Conservation (phyloP, 176 grass and related monocot genomes). For the Calamus simplicifolius region DNA sequence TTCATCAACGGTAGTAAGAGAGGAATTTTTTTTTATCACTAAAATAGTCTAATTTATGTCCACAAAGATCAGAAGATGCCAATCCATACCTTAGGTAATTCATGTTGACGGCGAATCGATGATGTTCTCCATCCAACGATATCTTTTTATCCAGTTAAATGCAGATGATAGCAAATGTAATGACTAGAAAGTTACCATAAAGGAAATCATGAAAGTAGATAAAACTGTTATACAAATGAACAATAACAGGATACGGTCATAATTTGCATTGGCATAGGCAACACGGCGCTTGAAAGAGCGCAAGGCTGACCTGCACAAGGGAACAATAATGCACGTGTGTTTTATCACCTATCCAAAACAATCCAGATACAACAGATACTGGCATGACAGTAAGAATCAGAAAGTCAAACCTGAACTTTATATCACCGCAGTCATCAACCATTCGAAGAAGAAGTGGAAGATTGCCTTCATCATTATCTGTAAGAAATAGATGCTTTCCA, state of each 20-base stretch:
- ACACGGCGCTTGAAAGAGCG: conserved; percentile 65
- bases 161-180: neutral
- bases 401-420: conserved; percentile 70
- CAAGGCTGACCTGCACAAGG: conserved; percentile 64
- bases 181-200: neutral
- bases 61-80: conserved; percentile 18
- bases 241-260: conserved; percentile 82
- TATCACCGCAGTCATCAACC: conserved; percentile 71
- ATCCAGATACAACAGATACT: too few relatives aligned
- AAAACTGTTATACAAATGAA: conserved; percentile 1
- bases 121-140: conserved; percentile 95
- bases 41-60: conserved; percentile 1
- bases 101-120: conserved; percentile 63
- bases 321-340: conserved; percentile 10
- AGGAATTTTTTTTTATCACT: neutral
- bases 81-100: conserved; percentile 67
- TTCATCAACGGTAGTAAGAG: conserved; percentile 4
- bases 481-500: conserved; percentile 89
- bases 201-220: conserved; percentile 1
- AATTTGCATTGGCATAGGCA: conserved; percentile 87
- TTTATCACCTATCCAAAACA: too few relatives aligned
- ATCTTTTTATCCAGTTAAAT: conserved; percentile 68
- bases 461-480: conserved; percentile 61
- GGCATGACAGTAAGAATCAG: neutral
- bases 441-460: conserved; percentile 78